A percentile compares a stretch with the other conserved stretches of the same genome.
Conservation (phyloP, 2,329 filamentous ascomycete species). For the Elsinoe necatrix region DNA sequence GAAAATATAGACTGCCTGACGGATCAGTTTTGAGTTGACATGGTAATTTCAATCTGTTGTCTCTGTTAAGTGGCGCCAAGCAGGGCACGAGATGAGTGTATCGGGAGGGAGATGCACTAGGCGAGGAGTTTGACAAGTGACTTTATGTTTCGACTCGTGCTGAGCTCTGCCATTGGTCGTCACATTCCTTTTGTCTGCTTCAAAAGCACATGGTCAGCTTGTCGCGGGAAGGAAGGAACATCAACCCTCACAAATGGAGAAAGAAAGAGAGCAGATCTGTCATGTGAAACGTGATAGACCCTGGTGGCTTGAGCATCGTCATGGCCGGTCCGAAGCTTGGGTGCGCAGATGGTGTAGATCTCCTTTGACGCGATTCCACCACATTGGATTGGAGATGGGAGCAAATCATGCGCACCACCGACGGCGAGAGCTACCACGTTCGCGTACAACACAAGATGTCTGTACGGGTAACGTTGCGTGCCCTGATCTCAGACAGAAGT, state of each 20-base stretch:
- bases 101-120: not conserved
- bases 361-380: not conserved
- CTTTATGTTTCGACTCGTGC: not conserved
- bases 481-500: not conserved
- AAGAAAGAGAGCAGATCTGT: slow-evolving; percentile 8
- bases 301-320: slow-evolving; percentile 12
- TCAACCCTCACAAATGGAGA: not conserved
- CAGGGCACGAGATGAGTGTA: not conserved
- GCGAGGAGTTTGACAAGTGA: not conserved
- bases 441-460: too few relatives aligned
- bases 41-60: not conserved
- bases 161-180: not conserved
- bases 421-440: not conserved
- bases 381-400: not conserved
- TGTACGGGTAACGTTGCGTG: not conserved
- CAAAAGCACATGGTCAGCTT: not conserved
- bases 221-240: not conserved
- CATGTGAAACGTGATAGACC: slow-evolving; percentile 9
- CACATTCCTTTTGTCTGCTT: slow-evolving; percentile 5
- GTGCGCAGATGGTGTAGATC: slow-evolving; percentile 1
- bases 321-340: slow-evolving; percentile 1
- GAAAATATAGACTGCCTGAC: not conserved
- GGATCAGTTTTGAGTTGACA: not conserved
- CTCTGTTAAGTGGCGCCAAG: not conserved
- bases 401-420: not conserved